phyloP scores from a whole-genome alignment of 306 rosid species.

The Gastrolobium bilobum region DNA sequence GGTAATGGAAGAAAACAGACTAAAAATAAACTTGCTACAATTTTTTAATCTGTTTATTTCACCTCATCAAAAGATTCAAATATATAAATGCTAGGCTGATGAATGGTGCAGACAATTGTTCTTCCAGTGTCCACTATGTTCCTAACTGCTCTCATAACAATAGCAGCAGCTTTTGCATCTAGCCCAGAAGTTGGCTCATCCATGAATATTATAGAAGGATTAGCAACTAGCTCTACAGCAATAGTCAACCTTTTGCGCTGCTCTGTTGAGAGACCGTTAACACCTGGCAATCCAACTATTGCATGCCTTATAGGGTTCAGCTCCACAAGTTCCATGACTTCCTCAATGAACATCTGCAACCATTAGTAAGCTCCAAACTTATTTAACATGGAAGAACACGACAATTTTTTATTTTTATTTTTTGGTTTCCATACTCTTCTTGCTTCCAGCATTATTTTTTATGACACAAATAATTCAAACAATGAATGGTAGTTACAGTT shows the following conservation, averaged over 20 bases:
- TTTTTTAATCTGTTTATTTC: not conserved
- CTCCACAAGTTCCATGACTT: conserved; percentile 92
- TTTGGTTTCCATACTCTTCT: no score
- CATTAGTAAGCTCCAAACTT: not conserved
- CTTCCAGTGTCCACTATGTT: conserved; percentile 88
- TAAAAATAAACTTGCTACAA: not conserved
- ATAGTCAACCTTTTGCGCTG: conserved; percentile 86
- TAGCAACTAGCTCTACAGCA: conserved; percentile 87
- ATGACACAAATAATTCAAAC: no score
- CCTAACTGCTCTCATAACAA: conserved; percentile 91
- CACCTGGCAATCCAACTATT: conserved; percentile 81
- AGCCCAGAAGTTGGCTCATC: conserved; percentile 94
- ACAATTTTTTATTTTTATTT: no score
- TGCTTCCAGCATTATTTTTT: no score
- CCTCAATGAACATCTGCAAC: conserved; percentile 69
- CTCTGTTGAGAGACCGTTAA: conserved; percentile 83
- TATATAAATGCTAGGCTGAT: conserved; percentile 91
- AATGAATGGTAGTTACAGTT: no score
- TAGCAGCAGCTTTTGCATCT: conserved; percentile 90
- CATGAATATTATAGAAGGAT: conserved; percentile 88
- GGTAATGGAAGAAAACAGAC: not conserved
- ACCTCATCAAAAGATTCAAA: conserved; percentile 95
- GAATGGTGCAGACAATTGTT: conserved; percentile 89
- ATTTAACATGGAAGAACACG: no score
- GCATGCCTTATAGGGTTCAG: conserved; percentile 72